Evolutionary conservation across 371 early-diverging fungal genomes (phyloP).

Genomic region (Rhizopus microsporus): DNA sequence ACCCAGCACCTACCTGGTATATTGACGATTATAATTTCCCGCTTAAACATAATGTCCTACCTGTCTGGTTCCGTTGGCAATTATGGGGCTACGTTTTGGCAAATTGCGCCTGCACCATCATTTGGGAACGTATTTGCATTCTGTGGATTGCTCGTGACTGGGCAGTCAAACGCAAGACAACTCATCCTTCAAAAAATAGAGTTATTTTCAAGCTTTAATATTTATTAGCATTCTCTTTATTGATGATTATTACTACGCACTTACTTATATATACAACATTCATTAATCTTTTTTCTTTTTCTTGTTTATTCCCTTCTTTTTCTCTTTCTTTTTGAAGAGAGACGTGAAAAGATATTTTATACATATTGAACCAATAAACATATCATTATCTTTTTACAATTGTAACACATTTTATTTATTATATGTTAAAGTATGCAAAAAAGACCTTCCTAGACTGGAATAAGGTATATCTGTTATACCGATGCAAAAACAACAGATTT

Average conservation of each 20-base stretch:
- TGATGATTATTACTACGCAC: background rate
- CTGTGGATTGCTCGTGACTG: slow-evolving; percentile 51
- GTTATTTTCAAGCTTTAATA: slow-evolving; percentile 29
- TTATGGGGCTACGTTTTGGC: slow-evolving; percentile 51
- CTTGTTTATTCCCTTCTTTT: background rate
- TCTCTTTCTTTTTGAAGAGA: background rate
- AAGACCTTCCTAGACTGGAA: no score
- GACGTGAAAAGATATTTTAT: no score
- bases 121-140: slow-evolving; percentile 57
- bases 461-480: no score
- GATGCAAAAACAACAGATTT: no score
- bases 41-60: slow-evolving; percentile 73
- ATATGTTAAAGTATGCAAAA: no score
- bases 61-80: slow-evolving; percentile 62
- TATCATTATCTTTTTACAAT: no score
- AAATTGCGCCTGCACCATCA: slow-evolving; percentile 40
- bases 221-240: background rate
- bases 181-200: slow-evolving; percentile 21
- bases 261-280: background rate
- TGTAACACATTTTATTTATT: no score
- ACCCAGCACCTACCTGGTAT: slow-evolving; percentile 45
- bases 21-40: slow-evolving; percentile 62
- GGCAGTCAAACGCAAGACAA: slow-evolving; percentile 23
- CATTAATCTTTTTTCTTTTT: background rate
- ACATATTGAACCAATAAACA: no score